Base-by-base conservation (phyloP, 208 protist genomes). In the Crithidia bombi region DNA sequence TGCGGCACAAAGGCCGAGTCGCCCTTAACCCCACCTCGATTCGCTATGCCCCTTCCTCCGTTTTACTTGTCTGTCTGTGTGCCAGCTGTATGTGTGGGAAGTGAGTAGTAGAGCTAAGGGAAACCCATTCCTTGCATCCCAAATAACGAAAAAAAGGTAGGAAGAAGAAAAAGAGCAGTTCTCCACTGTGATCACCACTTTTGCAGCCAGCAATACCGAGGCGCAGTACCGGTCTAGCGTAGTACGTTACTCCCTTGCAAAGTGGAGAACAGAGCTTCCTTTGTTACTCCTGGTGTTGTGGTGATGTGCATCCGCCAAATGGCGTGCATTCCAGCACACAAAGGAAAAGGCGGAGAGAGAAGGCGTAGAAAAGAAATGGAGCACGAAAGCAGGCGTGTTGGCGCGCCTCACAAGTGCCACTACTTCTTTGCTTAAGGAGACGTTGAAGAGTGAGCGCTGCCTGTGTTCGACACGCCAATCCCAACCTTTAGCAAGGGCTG, bases 191-290 rank as follows among this genome's bases (percentile, higher is more conserved):
- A 59, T 43, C 43, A 51, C 30, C 58, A 30, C 19, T 50, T 65
- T 51, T 51, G 58, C 43, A 46, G 43, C 41, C 67, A 65, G 67
- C 25, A 65, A 28, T 26, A 41, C 12, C 58, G 58, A 65, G 32
- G 32, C 26, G 43, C 57, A 41, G 30, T 14, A 38, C 44, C 43
- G 17, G 35, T 30, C n/a, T 33, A 65, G 19, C 32, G 43, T 49
- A 28, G n/a, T 19, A n/a, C 58, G 38, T 38, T 25, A 4, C 43
- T 41, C 14, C 28, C 26, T 41, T 21, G 7, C 6, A 26, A 25
- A 25, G 17, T 26, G 26, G 25, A 65, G 32, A 52, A 41, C 21
- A 43, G 21, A 10, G 14, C 7, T 43, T 0, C 43, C 7, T 28
- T 1, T 32, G n/a, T 7, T 43, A 35, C 14, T 59, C 21, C 33